Evolutionary conservation across 1,139 yeast species (phyloP).

Genomic region (Yamadazyma triangularis): DNA sequence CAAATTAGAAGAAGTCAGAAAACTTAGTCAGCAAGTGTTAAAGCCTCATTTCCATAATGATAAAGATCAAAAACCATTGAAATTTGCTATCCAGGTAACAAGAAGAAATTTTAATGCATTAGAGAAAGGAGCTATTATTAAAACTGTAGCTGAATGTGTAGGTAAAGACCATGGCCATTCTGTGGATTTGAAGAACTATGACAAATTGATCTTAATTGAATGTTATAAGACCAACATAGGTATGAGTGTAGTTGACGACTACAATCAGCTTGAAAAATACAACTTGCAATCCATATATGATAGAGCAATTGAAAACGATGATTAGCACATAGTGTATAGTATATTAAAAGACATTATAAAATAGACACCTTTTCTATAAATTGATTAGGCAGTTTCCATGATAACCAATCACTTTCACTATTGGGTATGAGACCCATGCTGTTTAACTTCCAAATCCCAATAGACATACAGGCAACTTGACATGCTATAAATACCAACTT

Average conservation of each 20-base stretch:
- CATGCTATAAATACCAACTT: constrained; percentile 45
- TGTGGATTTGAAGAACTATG: constrained; percentile 79
- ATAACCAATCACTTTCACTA: constrained; percentile 84
- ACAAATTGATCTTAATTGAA: constrained; percentile 75
- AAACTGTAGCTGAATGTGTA: constrained; percentile 65
- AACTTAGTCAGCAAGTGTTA: constrained; percentile 53
- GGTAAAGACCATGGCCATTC: constrained; percentile 68
- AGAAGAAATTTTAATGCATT: constrained; percentile 75
- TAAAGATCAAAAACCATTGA: constrained; percentile 43
- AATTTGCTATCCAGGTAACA: constrained; percentile 79
- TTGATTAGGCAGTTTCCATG: constrained; percentile 54
- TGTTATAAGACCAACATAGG: constrained; percentile 84
- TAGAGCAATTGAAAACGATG: constrained; percentile 23
- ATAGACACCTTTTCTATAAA: background rate
- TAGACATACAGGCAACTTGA: constrained; percentile 60
- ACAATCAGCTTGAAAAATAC: constrained; percentile 49
- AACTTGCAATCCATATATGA: constrained; percentile 65
- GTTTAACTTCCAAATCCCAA: constrained; percentile 83
- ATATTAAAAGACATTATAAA: no score
- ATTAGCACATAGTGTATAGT: background rate
- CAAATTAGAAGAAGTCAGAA: constrained; percentile 58
- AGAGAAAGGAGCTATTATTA: constrained; percentile 65
- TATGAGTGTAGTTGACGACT: constrained; percentile 70
- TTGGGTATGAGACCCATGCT: constrained; percentile 91
- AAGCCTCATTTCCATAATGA: constrained; percentile 64